Conservation (phyloP, 805 yeast genomes). For the Yarrowia alimentaria region DNA sequence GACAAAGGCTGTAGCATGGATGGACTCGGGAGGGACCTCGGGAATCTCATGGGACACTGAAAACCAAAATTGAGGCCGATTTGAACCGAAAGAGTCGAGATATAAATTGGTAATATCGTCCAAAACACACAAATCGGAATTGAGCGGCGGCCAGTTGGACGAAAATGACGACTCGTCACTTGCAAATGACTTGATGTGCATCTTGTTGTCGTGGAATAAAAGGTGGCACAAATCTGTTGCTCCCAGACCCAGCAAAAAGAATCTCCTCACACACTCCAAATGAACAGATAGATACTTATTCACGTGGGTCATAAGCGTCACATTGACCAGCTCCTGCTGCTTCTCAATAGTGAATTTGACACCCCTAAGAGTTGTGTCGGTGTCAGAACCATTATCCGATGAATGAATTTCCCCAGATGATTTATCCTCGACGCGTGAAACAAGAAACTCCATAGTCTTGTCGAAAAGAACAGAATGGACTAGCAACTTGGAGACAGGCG, state of each 20-base stretch:
- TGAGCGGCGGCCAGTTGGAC: conserved; percentile 8
- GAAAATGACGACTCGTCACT: too few relatives aligned
- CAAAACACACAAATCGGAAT: background rate
- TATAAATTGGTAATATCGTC: background rate
- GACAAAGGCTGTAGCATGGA: conserved; percentile 1
- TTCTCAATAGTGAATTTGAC: background rate
- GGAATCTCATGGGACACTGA: conserved; percentile 2
- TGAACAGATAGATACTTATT: background rate
- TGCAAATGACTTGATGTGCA: background rate
- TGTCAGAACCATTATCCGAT: background rate
- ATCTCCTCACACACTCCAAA: background rate
- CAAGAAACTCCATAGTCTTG: too few relatives aligned
- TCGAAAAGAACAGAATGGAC: too few relatives aligned
- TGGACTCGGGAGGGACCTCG: background rate
- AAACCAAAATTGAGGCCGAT: background rate
- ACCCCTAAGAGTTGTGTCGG: too few relatives aligned
- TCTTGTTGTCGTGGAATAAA: background rate
- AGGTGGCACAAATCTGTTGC: background rate
- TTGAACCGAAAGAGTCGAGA: background rate
- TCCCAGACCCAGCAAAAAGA: conserved; percentile 4
- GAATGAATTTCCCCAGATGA: background rate
- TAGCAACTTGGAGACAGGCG: too few relatives aligned
- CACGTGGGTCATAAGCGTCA: conserved; percentile 2
- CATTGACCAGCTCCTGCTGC: conserved; percentile 5
- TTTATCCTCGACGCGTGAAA: too few relatives aligned